Conservation (phyloP, 208 protist species). For the Acanthamoeba quina region DNA sequence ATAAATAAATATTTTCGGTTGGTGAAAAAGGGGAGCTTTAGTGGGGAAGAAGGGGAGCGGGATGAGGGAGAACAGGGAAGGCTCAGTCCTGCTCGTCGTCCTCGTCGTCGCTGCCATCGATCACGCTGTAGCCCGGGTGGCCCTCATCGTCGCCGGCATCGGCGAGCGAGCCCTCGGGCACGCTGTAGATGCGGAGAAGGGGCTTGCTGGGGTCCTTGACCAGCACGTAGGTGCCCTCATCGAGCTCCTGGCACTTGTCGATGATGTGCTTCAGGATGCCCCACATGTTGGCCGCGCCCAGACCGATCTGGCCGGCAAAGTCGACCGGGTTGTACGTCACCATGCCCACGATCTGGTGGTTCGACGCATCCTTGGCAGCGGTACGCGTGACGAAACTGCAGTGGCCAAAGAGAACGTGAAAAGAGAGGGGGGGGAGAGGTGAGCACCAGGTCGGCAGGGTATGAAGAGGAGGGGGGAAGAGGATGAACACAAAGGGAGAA, state of each 20-base stretch:
- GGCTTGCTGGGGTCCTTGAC: constrained; percentile 85
- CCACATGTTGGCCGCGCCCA: constrained; percentile 87
- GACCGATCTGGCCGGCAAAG: constrained; percentile 83
- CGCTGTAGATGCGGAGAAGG: constrained; percentile 6
- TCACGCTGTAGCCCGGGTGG: neutral
- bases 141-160: constrained; percentile 9
- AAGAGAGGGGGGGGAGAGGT: neutral
- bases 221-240: constrained; percentile 88
- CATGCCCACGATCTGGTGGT: constrained; percentile 82
- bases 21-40: no score
- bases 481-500: neutral
- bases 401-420: neutral
- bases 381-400: constrained; percentile 8
- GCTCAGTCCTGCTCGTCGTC: constrained; percentile 55
- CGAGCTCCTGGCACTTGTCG: constrained; percentile 78
- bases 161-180: neutral
- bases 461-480: neutral
- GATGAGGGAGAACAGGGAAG: no score
- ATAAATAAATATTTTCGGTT: neutral
- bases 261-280: constrained; percentile 85
- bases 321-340: constrained; percentile 79
- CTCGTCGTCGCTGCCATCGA: constrained; percentile 4
- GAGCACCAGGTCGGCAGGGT: neutral
- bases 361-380: neutral
- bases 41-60: no score